Evolutionary conservation across 768 basidiomycete species (phyloP).

Genomic region (Zangia roseola): DNA sequence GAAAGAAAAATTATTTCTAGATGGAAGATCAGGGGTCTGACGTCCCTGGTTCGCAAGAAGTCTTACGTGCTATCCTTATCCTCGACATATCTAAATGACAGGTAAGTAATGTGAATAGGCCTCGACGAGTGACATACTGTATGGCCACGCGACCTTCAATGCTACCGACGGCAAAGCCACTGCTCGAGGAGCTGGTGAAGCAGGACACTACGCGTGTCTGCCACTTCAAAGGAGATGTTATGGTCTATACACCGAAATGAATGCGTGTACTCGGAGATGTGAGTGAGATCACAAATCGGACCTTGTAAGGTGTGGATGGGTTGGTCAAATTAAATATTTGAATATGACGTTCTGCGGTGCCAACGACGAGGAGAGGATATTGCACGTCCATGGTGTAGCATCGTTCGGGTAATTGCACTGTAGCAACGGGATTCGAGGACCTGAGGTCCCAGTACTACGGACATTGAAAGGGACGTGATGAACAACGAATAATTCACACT

Average conservation of each 20-base stretch:
- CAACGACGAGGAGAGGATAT: constrained; percentile 85
- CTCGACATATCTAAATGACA: constrained; percentile 67
- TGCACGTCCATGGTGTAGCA: constrained; percentile 86
- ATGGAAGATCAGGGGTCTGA: not conserved
- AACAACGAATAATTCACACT: not conserved
- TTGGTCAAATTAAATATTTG: constrained; percentile 86
- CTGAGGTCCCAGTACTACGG: constrained; percentile 91
- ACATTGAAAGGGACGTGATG: not conserved
- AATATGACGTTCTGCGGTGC: constrained; percentile 89
- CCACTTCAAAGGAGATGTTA: constrained; percentile 88
- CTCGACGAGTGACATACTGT: constrained; percentile 60
- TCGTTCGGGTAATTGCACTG: constrained; percentile 82
- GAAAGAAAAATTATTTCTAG: constrained; percentile 82
- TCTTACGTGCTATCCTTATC: constrained; percentile 74
- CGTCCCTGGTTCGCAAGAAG: constrained; percentile 11
- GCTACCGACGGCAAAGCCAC: constrained; percentile 82
- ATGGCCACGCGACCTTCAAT: constrained; percentile 93
- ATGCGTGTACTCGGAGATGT: not conserved
- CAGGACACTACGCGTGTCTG: constrained; percentile 87
- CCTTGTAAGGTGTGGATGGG: constrained; percentile 78
- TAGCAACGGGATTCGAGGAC: constrained; percentile 69
- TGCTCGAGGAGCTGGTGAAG: constrained; percentile 63
- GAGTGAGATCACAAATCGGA: constrained; percentile 28
- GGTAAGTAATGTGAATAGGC: not conserved
- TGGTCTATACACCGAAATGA: constrained; percentile 48